Evolutionary conservation across 2,329 filamentous ascomycete species (phyloP).

Genomic region (Daldinia sp.): DNA sequence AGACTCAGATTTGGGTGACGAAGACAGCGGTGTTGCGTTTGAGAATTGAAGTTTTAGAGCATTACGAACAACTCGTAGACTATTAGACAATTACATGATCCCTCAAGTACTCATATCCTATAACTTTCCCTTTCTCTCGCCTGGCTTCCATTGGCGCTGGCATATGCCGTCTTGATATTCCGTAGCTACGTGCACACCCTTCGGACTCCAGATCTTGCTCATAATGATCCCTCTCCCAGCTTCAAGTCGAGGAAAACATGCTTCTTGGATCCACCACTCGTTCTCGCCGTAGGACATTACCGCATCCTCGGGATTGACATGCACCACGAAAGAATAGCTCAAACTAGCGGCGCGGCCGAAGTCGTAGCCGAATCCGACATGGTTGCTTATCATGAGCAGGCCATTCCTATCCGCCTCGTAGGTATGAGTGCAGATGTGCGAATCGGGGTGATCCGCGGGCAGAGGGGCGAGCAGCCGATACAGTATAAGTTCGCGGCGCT

Average conservation of each 20-base stretch:
- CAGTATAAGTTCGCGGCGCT: slow-evolving; percentile 62
- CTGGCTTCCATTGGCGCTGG: slow-evolving; percentile 47
- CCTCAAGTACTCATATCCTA: slow-evolving; percentile 26
- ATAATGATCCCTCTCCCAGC: slow-evolving; percentile 62
- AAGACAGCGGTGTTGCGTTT: not conserved
- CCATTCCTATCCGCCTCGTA: slow-evolving; percentile 67
- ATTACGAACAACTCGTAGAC: not conserved
- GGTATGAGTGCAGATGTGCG: slow-evolving; percentile 63
- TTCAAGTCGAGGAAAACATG: slow-evolving; percentile 60
- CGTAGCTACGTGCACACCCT: slow-evolving; percentile 65
- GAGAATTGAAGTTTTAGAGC: not conserved
- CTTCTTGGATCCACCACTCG: slow-evolving; percentile 68
- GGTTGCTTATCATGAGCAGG: slow-evolving; percentile 63
- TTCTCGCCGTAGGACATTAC: slow-evolving; percentile 58
- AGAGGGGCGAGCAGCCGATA: slow-evolving; percentile 63
- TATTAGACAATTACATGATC: not conserved
- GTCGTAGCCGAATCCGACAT: slow-evolving; percentile 60
- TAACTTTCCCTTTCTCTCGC: slow-evolving; percentile 44
- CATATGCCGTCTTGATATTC: slow-evolving; percentile 67
- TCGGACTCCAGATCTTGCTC: slow-evolving; percentile 66
- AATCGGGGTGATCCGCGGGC: slow-evolving; percentile 56
- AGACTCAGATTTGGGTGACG: not conserved
- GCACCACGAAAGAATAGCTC: slow-evolving; percentile 65
- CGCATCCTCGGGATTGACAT: slow-evolving; percentile 62
- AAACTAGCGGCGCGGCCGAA: slow-evolving; percentile 60